These are phyloP conservation scores for Spiromastix sp. DNA, from an alignment of 2,329 filamentous ascomycete genomes.

Conservation along the genomic window DNA sequence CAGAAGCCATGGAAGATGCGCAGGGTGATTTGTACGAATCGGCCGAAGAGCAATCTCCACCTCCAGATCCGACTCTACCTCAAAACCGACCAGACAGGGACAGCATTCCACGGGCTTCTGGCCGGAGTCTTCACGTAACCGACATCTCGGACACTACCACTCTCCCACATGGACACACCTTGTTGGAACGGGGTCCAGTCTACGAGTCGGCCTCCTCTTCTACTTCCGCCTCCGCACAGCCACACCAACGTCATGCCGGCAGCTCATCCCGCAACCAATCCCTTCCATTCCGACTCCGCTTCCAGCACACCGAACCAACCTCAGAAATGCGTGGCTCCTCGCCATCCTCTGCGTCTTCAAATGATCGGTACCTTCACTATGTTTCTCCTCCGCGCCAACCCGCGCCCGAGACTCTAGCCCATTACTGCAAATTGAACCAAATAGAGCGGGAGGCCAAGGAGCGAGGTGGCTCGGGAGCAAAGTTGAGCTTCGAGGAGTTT, in stretches of 20 bases:
- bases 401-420: constrained; percentile 30
- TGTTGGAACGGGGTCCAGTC: constrained; percentile 8
- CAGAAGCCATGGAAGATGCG: constrained; percentile 6
- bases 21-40: constrained; percentile 1
- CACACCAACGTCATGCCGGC: constrained; percentile 26
- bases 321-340: constrained; percentile 16
- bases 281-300: constrained; percentile 27
- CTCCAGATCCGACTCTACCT: constrained; percentile 35
- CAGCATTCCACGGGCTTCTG: constrained; percentile 12
- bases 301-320: constrained; percentile 24
- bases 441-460: constrained; percentile 58
- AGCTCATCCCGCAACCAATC: constrained; percentile 13
- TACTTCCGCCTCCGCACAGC: constrained; percentile 13
- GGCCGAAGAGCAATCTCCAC: constrained; percentile 1
- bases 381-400: constrained; percentile 18
- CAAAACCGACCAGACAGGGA: constrained; percentile 35
- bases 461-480: constrained; percentile 65
- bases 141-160: constrained; percentile 7
- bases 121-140: constrained; percentile 6
- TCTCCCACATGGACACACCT: constrained; percentile 5
- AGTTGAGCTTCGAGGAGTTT: constrained; percentile 71
- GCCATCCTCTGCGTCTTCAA: constrained; percentile 21
- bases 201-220: constrained; percentile 12
- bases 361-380: constrained; percentile 28
- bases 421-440: constrained; percentile 44